Percentiles rank a stretch among this genome's conserved stretches.
Evolutionary conservation across 148 eudicot species (phyloP).

Genomic region (Fagopyrum homotropicum): DNA sequence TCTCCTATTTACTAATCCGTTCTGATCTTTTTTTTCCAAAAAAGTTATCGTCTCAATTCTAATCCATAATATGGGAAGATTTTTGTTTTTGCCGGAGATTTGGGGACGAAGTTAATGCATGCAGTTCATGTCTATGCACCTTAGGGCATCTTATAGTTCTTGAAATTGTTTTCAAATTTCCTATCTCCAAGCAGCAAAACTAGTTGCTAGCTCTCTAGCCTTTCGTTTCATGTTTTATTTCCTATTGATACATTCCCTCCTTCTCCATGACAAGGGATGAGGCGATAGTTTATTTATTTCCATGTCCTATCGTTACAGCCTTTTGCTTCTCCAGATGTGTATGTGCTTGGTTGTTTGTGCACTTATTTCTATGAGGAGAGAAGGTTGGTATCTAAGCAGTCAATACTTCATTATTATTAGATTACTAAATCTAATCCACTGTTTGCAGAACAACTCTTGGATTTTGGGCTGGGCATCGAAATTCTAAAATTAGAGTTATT

Average conservation of each 20-base stretch:
- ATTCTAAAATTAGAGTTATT: conserved; percentile 63
- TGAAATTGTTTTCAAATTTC: too few species aligned
- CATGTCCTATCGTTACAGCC: not conserved
- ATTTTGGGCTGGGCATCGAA: conserved; percentile 76
- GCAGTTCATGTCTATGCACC: too few species aligned
- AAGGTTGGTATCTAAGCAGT: not conserved
- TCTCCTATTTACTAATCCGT: not conserved
- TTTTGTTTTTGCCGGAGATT: too few species aligned
- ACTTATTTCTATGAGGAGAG: not conserved
- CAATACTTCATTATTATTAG: not conserved
- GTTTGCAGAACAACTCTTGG: conserved; percentile 62
- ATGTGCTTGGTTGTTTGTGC: not conserved
- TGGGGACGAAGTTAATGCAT: too few species aligned
- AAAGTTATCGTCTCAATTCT: not conserved
- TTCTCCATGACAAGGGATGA: too few species aligned
- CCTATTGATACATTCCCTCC: too few species aligned
- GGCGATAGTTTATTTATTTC: not conserved
- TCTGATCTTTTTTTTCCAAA: not conserved
- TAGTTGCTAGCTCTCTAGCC: too few species aligned
- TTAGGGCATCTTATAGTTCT: too few species aligned
- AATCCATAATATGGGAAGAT: too few species aligned
- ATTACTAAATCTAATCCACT: not conserved
- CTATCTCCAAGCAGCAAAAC: too few species aligned
- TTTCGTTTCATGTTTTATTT: too few species aligned
- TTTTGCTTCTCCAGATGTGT: not conserved